A percentile compares a stretch with the other conserved stretches of the same genome.
Evolutionary conservation across 1,139 yeast species (phyloP).

Genomic region (Lodderomyces oxycetoniae): DNA sequence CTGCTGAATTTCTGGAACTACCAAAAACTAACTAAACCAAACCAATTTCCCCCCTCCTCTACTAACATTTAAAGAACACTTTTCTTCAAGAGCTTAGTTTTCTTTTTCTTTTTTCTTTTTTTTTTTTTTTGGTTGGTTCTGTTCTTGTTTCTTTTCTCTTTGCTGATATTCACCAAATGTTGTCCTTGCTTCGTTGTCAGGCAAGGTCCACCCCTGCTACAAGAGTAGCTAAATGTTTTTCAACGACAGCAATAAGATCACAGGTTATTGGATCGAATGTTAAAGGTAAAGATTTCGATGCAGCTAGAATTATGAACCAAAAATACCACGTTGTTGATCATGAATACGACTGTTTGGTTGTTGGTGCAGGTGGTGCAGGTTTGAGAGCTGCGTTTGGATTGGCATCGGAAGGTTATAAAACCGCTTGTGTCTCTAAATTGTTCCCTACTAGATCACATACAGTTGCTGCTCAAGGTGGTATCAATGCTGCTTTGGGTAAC

Average conservation of each 20-base stretch:
- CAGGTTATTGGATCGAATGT: constrained; percentile 43
- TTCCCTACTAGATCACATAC: constrained; percentile 99
- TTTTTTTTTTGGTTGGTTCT: neutral
- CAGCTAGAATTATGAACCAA: constrained; percentile 54
- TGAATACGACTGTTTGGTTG: constrained; percentile 96
- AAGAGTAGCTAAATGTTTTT: constrained; percentile 19
- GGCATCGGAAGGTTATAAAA: constrained; percentile 95
- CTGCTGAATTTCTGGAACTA: no score
- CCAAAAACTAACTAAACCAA: no score
- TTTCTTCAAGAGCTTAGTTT: constrained; percentile 7
- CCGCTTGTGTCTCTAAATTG: constrained; percentile 94
- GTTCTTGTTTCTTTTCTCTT: neutral
- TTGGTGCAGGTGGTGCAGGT: constrained; percentile 99
- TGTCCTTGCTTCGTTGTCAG: constrained; percentile 13
- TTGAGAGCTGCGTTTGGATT: constrained; percentile 97
- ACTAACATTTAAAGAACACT: neutral
- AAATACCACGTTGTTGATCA: constrained; percentile 93
- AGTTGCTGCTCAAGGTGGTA: constrained; percentile 99
- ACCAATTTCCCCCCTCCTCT: no score
- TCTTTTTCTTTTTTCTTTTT: constrained; percentile 1
- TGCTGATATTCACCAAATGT: constrained; percentile 8
- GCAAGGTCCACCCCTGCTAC: constrained; percentile 8
- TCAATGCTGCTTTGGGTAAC: constrained; percentile 95
- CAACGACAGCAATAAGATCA: constrained; percentile 24
- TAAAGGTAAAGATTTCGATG: constrained; percentile 48